Conservation (phyloP, 441 rosid species). For the California macrophylla region DNA sequence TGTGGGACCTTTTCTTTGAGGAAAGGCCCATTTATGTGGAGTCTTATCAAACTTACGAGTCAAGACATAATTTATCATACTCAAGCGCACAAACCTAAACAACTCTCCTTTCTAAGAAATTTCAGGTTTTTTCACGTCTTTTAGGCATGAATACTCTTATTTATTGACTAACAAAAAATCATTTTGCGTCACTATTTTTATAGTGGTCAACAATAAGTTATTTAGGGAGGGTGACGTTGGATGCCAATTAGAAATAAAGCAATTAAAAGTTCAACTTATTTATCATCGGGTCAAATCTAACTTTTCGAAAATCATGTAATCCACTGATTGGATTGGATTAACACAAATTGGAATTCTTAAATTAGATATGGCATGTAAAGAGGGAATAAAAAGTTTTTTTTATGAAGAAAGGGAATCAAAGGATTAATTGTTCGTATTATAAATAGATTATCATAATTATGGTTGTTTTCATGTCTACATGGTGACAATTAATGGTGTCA, state of each 20-base stretch:
- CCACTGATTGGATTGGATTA: neutral
- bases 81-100: neutral
- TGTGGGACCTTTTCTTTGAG: neutral
- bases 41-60: neutral
- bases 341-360: neutral
- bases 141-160: neutral
- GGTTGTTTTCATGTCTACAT: neutral
- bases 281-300: neutral
- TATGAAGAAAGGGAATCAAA: too few relatives aligned
- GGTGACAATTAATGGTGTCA: neutral
- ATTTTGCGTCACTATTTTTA: neutral
- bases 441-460: neutral
- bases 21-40: neutral
- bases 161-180: neutral
- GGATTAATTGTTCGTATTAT: neutral
- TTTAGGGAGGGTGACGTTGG: neutral
- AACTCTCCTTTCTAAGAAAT: neutral
- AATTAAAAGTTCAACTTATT: neutral
- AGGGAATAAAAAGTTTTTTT: too few relatives aligned
- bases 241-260: neutral
- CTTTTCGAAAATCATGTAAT: neutral
- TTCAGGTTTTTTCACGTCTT: neutral
- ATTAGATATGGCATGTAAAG: too few relatives aligned
- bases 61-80: neutral
- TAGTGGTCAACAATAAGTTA: neutral